Conservation (phyloP, 306 rosid species). For the Leucaena leucocephala region DNA sequence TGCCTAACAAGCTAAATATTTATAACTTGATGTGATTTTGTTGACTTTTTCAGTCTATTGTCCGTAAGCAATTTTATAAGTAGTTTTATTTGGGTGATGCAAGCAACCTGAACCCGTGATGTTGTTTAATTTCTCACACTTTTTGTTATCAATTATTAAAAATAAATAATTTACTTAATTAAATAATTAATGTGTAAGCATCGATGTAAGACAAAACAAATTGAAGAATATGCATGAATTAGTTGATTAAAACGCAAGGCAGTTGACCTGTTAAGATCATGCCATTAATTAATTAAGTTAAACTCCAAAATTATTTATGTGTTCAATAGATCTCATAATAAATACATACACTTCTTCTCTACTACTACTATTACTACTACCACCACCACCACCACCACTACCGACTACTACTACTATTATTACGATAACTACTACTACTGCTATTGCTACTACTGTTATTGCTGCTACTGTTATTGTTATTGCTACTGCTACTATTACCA, state of each 20-base stretch:
- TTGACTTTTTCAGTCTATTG: neutral
- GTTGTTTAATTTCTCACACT: neutral
- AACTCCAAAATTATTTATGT: too few relatives aligned
- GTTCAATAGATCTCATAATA: too few relatives aligned
- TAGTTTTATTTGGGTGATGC: neutral
- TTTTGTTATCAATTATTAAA: neutral
- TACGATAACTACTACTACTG: too few relatives aligned
- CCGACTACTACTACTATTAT: too few relatives aligned
- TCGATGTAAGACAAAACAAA: neutral
- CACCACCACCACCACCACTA: too few relatives aligned
- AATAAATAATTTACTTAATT: neutral
- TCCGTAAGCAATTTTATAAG: neutral
- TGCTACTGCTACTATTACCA: too few relatives aligned
- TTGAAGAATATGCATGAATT: neutral
- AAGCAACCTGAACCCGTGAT: neutral
- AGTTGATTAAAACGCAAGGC: conserved; percentile 17
- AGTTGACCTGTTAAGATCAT: conserved; percentile 46
- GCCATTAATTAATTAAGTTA: neutral
- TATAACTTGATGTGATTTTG: neutral
- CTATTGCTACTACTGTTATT: too few relatives aligned
- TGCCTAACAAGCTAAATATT: neutral
- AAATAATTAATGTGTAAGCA: neutral
- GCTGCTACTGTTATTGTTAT: too few relatives aligned
- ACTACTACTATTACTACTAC: too few relatives aligned
- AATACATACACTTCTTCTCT: too few relatives aligned